Base-by-base conservation (phyloP, 331 rosid species). In the Rhamnella rubrinervis region DNA sequence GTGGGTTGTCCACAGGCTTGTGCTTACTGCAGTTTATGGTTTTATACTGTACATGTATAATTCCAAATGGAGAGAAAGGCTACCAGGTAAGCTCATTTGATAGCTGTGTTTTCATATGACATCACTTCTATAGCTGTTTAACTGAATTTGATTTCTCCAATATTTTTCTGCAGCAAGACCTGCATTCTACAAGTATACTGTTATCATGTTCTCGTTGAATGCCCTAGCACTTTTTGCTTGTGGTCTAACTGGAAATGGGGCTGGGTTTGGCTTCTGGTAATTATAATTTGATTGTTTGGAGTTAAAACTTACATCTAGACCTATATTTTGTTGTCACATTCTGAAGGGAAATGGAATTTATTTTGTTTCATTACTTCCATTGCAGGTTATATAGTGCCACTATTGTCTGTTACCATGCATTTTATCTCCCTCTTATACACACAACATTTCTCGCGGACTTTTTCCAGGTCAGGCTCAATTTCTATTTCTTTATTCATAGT, bases 51-150 rank as follows among this genome's bases (percentile, higher is more conserved):
- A 81, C 80, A 87, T 93, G 92, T 93, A 93, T 75, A 95, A 93
- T 80, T 93, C 98, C 78, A 88, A 80, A 76, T 91, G 97, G 96
- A 88, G 92, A 71, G 97, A 93, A 59, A 85, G 93, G 77, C 79
- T 93, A 75, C 98, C 96, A 57, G 91, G 86, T 85, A 61, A 61
- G 75, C 61, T 66, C 55, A 17, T 47, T 10, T 53, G 26, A 46
- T 25, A 2, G n/a, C 16, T 53, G 39, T 66, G 60, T 14, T 61
- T 50, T 37, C 75, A 50, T 17, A 21, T 37, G 19, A n/a, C 59
- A 28, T 72, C 50, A 50, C 63, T 75, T 65, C 65, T 51, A 69
- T 78, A 61, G 66, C 64, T 39, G 47, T 71, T 28, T 60, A 55
- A 56, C 4, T 17, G 41, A 61, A 38, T 2, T 25, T 56, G 35